phyloP scores from a whole-genome alignment of 1,284 basidiomycete species.

The Heterobasidion irregulare region DNA sequence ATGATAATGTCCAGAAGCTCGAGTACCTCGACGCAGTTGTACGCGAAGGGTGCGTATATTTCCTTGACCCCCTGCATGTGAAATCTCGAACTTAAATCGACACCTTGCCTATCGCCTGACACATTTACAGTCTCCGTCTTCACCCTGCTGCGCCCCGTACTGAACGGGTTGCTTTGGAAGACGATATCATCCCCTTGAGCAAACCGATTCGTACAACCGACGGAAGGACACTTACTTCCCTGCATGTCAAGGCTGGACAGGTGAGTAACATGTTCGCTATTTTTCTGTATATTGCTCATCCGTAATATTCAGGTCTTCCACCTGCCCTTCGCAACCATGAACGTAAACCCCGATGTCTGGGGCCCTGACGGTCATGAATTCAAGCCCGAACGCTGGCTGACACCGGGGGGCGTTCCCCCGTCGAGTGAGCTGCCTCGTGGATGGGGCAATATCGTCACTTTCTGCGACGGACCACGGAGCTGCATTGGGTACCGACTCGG shows the following conservation, averaged over 20 bases:
- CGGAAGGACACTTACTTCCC: conserved; percentile 9
- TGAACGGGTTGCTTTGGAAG: conserved; percentile 11
- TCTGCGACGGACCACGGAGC: conserved; percentile 13
- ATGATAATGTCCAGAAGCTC: background rate
- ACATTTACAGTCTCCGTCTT: conserved; percentile 12
- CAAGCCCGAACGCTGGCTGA: conserved; percentile 14
- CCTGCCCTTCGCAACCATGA: conserved; percentile 15
- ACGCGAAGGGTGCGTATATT: background rate
- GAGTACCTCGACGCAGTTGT: background rate
- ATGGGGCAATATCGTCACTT: conserved; percentile 9
- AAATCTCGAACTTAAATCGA: background rate
- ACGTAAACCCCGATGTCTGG: conserved; percentile 18
- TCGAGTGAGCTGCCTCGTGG: conserved; percentile 5
- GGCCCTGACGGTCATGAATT: conserved; percentile 18
- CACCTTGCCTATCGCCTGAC: too few relatives aligned
- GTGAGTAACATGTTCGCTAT: conserved; percentile 2
- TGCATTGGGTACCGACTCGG: conserved; percentile 10
- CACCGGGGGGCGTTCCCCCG: background rate
- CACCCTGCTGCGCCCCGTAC: conserved; percentile 15
- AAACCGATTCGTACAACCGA: conserved; percentile 12
- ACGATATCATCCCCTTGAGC: conserved; percentile 16
- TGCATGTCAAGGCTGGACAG: conserved; percentile 16
- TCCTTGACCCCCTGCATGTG: background rate
- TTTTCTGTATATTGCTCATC: background rate
- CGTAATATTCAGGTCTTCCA: conserved; percentile 10